These are phyloP conservation scores for Exophiala oligosperma DNA, from an alignment of 2,329 filamentous ascomycete genomes.

Conservation along the genomic window DNA sequence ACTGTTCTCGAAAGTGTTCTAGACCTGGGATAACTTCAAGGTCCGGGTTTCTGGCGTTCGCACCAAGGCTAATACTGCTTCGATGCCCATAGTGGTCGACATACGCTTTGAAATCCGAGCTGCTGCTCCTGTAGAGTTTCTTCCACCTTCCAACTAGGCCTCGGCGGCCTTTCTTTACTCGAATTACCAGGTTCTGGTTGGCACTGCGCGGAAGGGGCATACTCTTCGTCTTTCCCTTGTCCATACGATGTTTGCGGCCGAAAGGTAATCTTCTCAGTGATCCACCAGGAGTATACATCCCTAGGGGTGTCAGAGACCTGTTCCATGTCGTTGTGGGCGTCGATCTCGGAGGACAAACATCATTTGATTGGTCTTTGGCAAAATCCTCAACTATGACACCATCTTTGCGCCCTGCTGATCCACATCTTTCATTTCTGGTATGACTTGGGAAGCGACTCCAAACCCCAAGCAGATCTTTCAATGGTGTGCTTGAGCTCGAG, in stretches of 20 bases:
- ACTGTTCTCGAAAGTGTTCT: background rate
- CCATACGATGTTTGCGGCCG: constrained; percentile 8
- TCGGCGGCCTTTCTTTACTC: constrained; percentile 7
- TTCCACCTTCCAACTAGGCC: constrained; percentile 21
- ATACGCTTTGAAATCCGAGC: constrained; percentile 22
- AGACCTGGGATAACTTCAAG: constrained; percentile 25
- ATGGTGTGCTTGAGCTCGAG: constrained; percentile 12
- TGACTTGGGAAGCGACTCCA: constrained; percentile 30
- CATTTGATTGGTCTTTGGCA: constrained; percentile 5
- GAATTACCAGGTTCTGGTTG: background rate
- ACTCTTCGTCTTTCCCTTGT: constrained; percentile 20
- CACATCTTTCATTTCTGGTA: constrained; percentile 23
- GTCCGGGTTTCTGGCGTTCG: constrained; percentile 25
- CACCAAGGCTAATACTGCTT: constrained; percentile 25
- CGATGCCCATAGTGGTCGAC: constrained; percentile 23
- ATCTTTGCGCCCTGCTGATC: constrained; percentile 23
- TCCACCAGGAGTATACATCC: constrained; percentile 6
- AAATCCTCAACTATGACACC: constrained; percentile 26
- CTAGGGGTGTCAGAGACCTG: background rate
- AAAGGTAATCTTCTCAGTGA: constrained; percentile 18
- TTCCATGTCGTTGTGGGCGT: background rate
- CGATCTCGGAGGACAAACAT: constrained; percentile 1
- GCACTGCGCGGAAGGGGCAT: constrained; percentile 14
- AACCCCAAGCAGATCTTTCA: constrained; percentile 21
- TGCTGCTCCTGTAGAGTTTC: constrained; percentile 23